phyloP scores from a whole-genome alignment of 345 rosid genomes.

The Eucalyptus grandis region DNA sequence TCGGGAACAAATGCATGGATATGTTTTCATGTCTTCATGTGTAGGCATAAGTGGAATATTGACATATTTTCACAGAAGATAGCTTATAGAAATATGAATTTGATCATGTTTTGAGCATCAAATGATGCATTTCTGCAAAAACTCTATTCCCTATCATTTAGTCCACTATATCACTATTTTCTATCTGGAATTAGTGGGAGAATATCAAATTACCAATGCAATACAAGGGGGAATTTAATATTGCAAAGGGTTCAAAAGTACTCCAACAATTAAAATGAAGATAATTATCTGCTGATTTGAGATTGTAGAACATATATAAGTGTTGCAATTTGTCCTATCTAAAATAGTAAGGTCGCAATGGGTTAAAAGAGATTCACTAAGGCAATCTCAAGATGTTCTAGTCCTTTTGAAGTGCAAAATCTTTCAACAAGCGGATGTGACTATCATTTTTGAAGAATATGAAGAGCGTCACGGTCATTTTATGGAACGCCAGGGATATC shows the following conservation, averaged over 20 bases:
- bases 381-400: background rate
- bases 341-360: background rate
- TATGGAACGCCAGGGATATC: background rate
- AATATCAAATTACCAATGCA: background rate
- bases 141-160: background rate
- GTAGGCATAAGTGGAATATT: background rate
- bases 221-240: background rate
- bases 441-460: background rate
- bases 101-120: background rate
- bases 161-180: background rate
- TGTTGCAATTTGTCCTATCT: background rate
- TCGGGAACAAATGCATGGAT: background rate
- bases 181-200: background rate
- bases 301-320: background rate
- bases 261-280: background rate
- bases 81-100: background rate
- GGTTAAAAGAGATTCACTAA: background rate
- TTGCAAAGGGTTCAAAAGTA: background rate
- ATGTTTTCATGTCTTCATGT: background rate
- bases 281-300: background rate
- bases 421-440: background rate
- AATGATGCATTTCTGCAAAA: background rate
- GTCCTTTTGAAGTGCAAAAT: background rate
- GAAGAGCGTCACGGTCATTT: background rate
- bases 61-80: background rate